Base-by-base conservation (phyloP, 1,284 basidiomycete genomes). In the Rhodotorula sp. region DNA sequence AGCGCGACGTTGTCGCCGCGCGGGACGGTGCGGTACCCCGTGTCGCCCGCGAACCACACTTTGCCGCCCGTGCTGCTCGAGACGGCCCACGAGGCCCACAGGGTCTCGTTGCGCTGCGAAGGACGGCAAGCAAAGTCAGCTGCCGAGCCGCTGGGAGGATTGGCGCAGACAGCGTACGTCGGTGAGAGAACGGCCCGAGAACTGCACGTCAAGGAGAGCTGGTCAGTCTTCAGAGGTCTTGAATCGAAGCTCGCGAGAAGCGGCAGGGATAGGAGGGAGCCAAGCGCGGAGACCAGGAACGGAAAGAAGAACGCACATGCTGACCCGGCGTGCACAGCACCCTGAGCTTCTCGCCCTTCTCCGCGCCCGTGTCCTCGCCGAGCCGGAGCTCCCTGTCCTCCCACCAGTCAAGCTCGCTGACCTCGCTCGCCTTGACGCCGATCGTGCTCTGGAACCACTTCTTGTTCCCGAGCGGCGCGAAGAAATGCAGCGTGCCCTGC, bases 371-470 rank as follows among this genome's bases (percentile, higher is more conserved):
- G 7, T 27, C 21, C n/a, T 54, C 66, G 7, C 44, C 44, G 13
- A 85, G 77, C 17, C 79, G 70, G 60, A 87, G 73, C 41, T 82
- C 79, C 45, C 83, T 81, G 23, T 82, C 80, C 25, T 88, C 86
- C 88, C 89, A 90, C 89, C 89, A 91, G 80, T 91, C 89, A 72
- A 89, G 82, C 77, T 86, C 85, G 71, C 88, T 85, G 23, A 86
- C 82, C 61, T 85, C 81, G 9, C 79, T 78, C 10, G 77, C 75
- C 23, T 82, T 82, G 48, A 69, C 77, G 57, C 86, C 82, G 14
- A 82, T 83, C 53, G 84, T 79, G 57, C 78, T 81, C n/a, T 82
- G 75, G 78, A 87, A 85, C 77, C 83, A 85, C 9, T 78, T 62
- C 0, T 80, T 83, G 81, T 90, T 90, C 44, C 86, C 86, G 19